Base-by-base conservation (phyloP, 202 grass and related monocot species). In the Schoenoplectus tabernaemontani region DNA sequence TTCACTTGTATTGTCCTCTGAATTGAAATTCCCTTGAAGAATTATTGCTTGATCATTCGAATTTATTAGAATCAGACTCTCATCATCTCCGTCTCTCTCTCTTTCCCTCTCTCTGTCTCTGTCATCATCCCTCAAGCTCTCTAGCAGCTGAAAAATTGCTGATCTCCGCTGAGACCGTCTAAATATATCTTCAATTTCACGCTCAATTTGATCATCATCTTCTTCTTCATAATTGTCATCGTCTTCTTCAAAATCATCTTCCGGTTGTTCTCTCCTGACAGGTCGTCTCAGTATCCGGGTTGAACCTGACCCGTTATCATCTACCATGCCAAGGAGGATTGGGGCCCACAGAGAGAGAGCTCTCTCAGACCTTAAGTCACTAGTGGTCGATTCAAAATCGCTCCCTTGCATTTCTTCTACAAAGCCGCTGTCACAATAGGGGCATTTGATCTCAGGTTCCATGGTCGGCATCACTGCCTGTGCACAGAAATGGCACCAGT, bases 391-490 rank as follows among this genome's bases (percentile, higher is more conserved):
- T 38, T 50, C 72, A 53, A 82, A 13, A 26, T 82, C 82, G 28
- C 84, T 86, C 66, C 82, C 86, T 79, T 84, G 78, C 67, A 97
- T 84, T 66, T 97, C 93, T 83, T 97, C 93, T 10, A 97, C 62
- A 76, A 97, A 97, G 48, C 93, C 88, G 41, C 84, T 83, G 68
- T 89, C 68, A 81, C 93, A 97, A 17, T 80, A 60, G 12, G 93
- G 93, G 89, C 93, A 97, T 79, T 91, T 91, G 84, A 97, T 88
- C 81, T 97, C 91, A 85, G 61, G 59, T 61, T 82, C 88, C 5
- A 76, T 53, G 15, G 84, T 81, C 1, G 91, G 89, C 26, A 64
- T 87, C 67, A 93, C 93, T 1, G 76, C 84, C 57, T 63, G 79
- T 9, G 79, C 38, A 81, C 93, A 97, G 69, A 84, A 83, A 79